Evolutionary conservation across 208 protist species (phyloP).

Genomic region (Crithidia sp.): DNA sequence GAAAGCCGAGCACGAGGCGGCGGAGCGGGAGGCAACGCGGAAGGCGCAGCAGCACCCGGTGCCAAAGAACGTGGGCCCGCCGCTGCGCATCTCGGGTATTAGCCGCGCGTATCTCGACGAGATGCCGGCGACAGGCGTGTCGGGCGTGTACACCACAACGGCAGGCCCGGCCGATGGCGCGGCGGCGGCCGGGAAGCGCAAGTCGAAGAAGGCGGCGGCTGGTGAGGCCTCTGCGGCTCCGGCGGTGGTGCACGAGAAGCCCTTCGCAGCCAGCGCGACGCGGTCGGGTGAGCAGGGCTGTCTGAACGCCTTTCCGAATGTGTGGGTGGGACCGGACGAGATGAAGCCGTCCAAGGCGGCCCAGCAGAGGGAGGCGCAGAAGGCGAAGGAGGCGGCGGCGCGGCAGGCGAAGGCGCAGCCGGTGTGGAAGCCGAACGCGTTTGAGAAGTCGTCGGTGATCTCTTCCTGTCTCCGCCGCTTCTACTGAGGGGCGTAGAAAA

Average conservation of each 20-base stretch:
- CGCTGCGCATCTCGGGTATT: conserved; percentile 60
- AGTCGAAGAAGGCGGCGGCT: conserved; percentile 29
- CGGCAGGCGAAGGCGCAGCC: conserved; percentile 34
- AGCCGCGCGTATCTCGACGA: conserved; percentile 78
- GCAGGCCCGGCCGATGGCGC: conserved; percentile 14
- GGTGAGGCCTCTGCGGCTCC: conserved; percentile 6
- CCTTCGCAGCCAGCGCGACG: conserved; percentile 47
- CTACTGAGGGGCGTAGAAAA: conserved; percentile 44
- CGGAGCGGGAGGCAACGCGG: conserved; percentile 22
- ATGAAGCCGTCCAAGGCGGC: conserved; percentile 34
- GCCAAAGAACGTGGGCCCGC: conserved; percentile 31
- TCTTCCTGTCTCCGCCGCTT: conserved; percentile 84
- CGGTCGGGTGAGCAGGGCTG: conserved; percentile 56
- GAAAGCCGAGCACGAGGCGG: conserved; percentile 37
- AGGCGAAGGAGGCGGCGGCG: conserved; percentile 37
- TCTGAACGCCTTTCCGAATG: conserved; percentile 78
- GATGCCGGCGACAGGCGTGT: conserved; percentile 70
- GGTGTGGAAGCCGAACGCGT: conserved; percentile 86
- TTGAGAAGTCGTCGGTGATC: conserved; percentile 72
- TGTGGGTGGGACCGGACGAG: conserved; percentile 62
- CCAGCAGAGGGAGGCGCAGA: conserved; percentile 29
- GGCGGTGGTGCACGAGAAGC: conserved; percentile 33
- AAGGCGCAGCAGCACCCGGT: conserved; percentile 21
- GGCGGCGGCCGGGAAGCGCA: conserved; percentile 38
- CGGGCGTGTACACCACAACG: conserved; percentile 70